Evolutionary conservation across 495 filamentous ascomycete genomes (phyloP).

Genomic region (Penicillium coprophilum): DNA sequence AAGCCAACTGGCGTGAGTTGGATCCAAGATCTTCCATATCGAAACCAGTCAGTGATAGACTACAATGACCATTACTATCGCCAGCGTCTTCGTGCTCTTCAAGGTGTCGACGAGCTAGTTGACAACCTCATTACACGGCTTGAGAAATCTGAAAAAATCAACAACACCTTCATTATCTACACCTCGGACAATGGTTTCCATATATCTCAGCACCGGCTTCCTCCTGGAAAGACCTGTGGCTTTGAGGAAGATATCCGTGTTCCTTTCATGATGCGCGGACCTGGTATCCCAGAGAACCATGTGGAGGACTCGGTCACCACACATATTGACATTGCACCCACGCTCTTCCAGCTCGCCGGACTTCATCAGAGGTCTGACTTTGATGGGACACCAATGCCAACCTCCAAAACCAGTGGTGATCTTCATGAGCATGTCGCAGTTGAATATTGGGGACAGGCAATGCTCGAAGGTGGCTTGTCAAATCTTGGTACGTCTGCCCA

Average conservation of each 20-base stretch:
- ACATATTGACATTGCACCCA: conserved; percentile 69
- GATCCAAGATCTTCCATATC: conserved; percentile 55
- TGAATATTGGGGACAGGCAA: conserved; percentile 57
- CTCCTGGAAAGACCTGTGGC: conserved; percentile 68
- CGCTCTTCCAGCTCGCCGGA: conserved; percentile 54
- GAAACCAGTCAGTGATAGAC: conserved; percentile 54
- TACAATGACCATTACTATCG: conserved; percentile 70
- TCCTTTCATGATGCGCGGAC: conserved; percentile 61
- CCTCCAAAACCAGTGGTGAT: conserved; percentile 27
- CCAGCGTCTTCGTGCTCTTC: conserved; percentile 59
- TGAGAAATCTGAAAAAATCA: conserved; percentile 51
- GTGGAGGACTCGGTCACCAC: conserved; percentile 58
- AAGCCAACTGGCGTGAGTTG: conserved; percentile 65
- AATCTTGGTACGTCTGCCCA: too few species aligned
- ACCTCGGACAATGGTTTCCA: conserved; percentile 75
- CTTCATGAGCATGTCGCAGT: conserved; percentile 65
- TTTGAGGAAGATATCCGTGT: conserved; percentile 75
- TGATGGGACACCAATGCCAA: conserved; percentile 58
- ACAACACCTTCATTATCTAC: conserved; percentile 71
- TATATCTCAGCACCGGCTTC: conserved; percentile 69
- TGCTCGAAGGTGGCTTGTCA: too few species aligned
- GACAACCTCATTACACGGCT: conserved; percentile 54
- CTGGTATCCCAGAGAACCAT: conserved; percentile 47
- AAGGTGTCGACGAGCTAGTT: conserved; percentile 70
- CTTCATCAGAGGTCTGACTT: conserved; percentile 52